Conservation (phyloP, 2,329 filamentous ascomycete genomes). For the Fusarium duplospermum region DNA sequence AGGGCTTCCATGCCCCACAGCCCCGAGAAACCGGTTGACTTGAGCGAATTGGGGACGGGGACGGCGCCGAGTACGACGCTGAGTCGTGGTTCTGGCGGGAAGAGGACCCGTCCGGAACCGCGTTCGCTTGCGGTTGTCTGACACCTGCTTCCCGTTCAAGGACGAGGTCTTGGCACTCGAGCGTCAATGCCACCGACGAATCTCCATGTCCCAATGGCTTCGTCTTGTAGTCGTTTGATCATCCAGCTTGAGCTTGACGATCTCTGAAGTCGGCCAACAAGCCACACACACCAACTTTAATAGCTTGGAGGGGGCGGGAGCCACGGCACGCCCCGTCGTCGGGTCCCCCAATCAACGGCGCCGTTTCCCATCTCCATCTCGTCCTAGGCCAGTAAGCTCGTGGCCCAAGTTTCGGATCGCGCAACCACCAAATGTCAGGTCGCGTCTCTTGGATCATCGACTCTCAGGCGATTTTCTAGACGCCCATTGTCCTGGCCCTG, state of each 20-base stretch:
- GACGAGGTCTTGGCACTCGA: neutral
- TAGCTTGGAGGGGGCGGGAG: slow-evolving; percentile 37
- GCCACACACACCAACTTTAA: slow-evolving; percentile 24
- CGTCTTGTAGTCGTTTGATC: neutral
- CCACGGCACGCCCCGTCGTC: slow-evolving; percentile 39
- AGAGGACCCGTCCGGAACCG: slow-evolving; percentile 26
- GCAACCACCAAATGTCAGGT: neutral
- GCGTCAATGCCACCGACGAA: neutral
- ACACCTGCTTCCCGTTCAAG: neutral
- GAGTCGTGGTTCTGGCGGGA: slow-evolving; percentile 32
- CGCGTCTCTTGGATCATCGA: neutral
- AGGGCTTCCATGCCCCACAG: slow-evolving; percentile 27
- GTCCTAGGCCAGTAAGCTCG: slow-evolving; percentile 11
- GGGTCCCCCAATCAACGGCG: slow-evolving; percentile 30
- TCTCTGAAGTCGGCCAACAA: neutral
- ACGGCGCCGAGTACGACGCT: slow-evolving; percentile 29
- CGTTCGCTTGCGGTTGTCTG: slow-evolving; percentile 17
- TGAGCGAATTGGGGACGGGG: slow-evolving; percentile 37
- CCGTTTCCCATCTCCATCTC: slow-evolving; percentile 1
- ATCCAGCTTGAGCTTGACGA: neutral
- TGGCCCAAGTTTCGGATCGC: neutral
- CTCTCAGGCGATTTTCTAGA: neutral
- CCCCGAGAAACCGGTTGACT: slow-evolving; percentile 43
- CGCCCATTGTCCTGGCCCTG: neutral
- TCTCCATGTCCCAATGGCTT: neutral